phyloP scores from a whole-genome alignment of 1,284 basidiomycete species.

The Cryptococcus jaspeensis region DNA sequence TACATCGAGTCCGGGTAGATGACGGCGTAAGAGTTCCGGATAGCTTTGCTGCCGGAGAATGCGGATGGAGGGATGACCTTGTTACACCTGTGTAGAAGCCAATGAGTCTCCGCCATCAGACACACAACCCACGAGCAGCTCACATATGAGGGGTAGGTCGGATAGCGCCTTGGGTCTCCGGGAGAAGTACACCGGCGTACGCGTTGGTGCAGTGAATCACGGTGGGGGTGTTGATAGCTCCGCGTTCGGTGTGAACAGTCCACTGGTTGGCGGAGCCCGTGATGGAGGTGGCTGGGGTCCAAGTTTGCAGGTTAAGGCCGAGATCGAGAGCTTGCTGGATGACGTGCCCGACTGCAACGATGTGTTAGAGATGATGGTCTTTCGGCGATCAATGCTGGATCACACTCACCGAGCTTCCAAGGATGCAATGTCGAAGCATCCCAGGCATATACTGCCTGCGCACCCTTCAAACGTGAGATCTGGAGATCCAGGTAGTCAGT shows the following conservation, averaged over 20 bases:
- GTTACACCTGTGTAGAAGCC: conserved; percentile 8
- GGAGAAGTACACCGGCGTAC: conserved; percentile 17
- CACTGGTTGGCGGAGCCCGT: conserved; percentile 10
- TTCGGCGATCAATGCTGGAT: not conserved
- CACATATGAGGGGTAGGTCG: conserved; percentile 23
- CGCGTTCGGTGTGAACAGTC: conserved; percentile 22
- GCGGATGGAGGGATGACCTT: conserved; percentile 21
- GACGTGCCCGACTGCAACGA: conserved; percentile 18
- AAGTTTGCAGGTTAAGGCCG: conserved; percentile 22
- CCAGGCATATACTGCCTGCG: conserved; percentile 21
- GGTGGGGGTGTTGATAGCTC: conserved; percentile 12
- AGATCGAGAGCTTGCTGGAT: conserved; percentile 15
- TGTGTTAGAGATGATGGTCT: not conserved
- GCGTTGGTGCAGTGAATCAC: conserved; percentile 28
- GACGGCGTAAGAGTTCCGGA: conserved; percentile 25
- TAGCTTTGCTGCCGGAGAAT: conserved; percentile 19
- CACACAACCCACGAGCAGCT: not conserved
- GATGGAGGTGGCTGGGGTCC: conserved; percentile 22
- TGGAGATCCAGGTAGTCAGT: conserved; percentile 2
- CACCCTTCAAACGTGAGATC: conserved; percentile 20
- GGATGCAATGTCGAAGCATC: conserved; percentile 26
- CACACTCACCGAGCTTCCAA: conserved; percentile 22
- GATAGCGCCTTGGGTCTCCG: conserved; percentile 22
- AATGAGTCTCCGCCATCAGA: not conserved
- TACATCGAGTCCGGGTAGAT: conserved; percentile 14